Evolutionary conservation across 2,329 filamentous ascomycete species (phyloP).

Genomic region (Neofusicoccum sp.): DNA sequence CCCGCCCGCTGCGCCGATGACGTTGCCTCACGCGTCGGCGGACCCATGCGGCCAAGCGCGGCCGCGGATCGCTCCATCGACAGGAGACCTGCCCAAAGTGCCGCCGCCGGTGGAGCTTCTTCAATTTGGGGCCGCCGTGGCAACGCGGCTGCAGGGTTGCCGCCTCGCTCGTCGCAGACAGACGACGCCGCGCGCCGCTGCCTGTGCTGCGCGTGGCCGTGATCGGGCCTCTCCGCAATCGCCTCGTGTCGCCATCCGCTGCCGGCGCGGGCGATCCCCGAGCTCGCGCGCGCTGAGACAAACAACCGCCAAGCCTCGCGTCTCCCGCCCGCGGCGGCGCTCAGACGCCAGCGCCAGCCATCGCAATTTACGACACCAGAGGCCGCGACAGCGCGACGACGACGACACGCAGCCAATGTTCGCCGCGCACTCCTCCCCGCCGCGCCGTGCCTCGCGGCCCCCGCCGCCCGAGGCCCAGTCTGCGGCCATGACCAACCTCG

Average conservation of each 20-base stretch:
- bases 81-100: constrained; percentile 12
- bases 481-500: constrained; percentile 51
- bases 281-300: not conserved
- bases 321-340: not conserved
- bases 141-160: constrained; percentile 10
- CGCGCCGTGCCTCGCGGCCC: not conserved
- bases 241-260: not conserved
- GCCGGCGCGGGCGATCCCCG: not conserved
- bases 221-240: not conserved
- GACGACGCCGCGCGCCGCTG: not conserved
- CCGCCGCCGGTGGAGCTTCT: not conserved
- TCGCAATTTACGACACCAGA: constrained; percentile 14
- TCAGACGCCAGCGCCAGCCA: constrained; percentile 12
- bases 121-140: not conserved
- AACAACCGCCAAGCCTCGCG: constrained; percentile 7
- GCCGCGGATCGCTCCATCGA: constrained; percentile 13
- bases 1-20: not conserved
- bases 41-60: not conserved
- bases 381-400: not conserved
- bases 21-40: constrained; percentile 11
- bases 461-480: not conserved
- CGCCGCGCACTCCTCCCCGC: not conserved
- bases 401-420: not conserved
- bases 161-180: not conserved
- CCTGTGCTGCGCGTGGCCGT: not conserved